Evolutionary conservation across 495 filamentous ascomycete genomes (phyloP).

Genomic region (Cetradonia linearis): DNA sequence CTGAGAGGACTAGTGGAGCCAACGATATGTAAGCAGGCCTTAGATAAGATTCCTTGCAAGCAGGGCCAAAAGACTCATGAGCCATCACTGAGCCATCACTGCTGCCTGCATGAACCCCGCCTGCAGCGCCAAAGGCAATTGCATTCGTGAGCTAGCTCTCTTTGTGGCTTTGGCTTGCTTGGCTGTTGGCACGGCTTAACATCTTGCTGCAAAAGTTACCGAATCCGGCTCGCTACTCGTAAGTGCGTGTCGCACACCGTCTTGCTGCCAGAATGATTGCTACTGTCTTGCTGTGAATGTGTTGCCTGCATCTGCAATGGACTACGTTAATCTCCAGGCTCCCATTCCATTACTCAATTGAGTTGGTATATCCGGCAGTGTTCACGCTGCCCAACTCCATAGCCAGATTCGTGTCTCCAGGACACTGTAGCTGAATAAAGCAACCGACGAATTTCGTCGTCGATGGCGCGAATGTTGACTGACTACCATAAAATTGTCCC

Average conservation of each 20-base stretch:
- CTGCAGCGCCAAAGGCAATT: neutral
- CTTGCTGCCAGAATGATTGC: neutral
- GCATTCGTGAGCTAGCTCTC: neutral
- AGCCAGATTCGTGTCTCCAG: neutral
- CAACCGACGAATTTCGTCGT: neutral
- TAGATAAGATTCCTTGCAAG: neutral
- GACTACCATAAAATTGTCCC: neutral
- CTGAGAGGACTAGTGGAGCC: neutral
- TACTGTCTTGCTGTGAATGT: neutral
- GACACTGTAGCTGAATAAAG: neutral
- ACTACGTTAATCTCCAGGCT: neutral
- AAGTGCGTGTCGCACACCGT: neutral
- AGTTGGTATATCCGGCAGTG: neutral
- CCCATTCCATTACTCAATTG: neutral
- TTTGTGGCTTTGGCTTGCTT: neutral
- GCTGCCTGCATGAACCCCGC: constrained; percentile 8
- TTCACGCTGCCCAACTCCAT: neutral
- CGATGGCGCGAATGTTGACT: constrained; percentile 1
- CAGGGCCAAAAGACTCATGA: neutral
- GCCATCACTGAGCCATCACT: too few species aligned
- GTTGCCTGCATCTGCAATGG: neutral
- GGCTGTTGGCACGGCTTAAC: neutral
- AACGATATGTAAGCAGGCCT: neutral
- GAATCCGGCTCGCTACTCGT: neutral
- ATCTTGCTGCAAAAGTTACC: neutral